Percentiles rank a stretch among this genome's conserved stretches.
Evolutionary conservation across 2,329 filamentous ascomycete genomes (phyloP).

Genomic region (Ophiosphaerella herpotricha): DNA sequence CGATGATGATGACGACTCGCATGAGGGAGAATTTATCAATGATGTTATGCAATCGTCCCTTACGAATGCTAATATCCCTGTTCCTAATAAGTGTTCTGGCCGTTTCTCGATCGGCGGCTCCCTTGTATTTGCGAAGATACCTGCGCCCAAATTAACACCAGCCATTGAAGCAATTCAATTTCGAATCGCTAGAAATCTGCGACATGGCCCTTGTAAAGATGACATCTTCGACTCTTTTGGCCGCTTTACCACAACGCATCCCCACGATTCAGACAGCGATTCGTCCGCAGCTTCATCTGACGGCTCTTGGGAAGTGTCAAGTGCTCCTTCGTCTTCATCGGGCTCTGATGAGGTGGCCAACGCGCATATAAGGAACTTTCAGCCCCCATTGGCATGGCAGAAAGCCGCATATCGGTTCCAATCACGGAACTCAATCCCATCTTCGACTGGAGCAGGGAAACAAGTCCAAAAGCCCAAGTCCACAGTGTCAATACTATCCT

Average conservation of each 20-base stretch:
- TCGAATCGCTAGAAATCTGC: conserved; percentile 32
- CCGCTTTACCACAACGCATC: conserved; percentile 42
- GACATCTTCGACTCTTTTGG: conserved; percentile 68
- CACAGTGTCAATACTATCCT: conserved; percentile 72
- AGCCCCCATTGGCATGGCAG: conserved; percentile 58
- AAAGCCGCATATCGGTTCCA: conserved; percentile 60
- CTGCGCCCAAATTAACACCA: conserved; percentile 48
- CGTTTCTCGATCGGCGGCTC: conserved; percentile 62
- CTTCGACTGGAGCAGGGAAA: conserved; percentile 31
- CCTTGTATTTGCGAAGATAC: conserved; percentile 54
- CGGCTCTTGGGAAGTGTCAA: conserved; percentile 44
- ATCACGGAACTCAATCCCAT: conserved; percentile 51
- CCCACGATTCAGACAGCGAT: conserved; percentile 26
- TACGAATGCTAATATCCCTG: conserved; percentile 67
- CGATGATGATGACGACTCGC: conserved; percentile 80
- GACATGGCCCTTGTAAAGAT: conserved; percentile 43
- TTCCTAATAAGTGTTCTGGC: conserved; percentile 63
- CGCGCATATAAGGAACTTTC: conserved; percentile 49
- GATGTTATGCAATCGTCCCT: conserved; percentile 59
- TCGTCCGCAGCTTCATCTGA: conserved; percentile 35
- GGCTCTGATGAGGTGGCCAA: conserved; percentile 48
- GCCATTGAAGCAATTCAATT: conserved; percentile 27
- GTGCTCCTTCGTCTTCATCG: conserved; percentile 45
- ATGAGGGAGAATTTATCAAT: conserved; percentile 55
- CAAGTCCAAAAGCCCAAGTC: conserved; percentile 62